These are phyloP conservation scores for Dissophora ornata DNA, from an alignment of 192 early-diverging fungal species.

Conservation along the genomic window DNA sequence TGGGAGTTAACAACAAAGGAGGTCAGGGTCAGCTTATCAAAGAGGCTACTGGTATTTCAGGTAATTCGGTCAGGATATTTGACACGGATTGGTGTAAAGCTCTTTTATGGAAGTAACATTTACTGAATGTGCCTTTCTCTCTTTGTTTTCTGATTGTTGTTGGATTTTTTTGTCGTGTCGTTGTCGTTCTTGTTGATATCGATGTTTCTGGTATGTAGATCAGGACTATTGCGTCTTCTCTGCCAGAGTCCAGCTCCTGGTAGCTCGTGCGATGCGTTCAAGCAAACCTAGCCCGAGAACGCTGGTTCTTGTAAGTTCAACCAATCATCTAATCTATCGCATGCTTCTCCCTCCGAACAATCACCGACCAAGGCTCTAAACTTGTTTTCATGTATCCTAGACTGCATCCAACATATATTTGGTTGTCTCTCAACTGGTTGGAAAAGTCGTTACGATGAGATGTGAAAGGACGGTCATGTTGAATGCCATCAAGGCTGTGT, in stretches of 20 bases:
- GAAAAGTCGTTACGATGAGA: constrained; percentile 62
- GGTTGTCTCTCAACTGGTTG: constrained; percentile 66
- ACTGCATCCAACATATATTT: constrained; percentile 70
- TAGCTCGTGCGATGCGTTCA: constrained; percentile 78
- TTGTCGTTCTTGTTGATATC: no score
- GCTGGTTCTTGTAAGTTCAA: constrained; percentile 73
- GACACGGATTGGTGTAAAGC: no score
- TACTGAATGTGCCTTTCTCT: no score
- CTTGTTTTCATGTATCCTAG: constrained; percentile 24
- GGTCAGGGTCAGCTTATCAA: constrained; percentile 61
- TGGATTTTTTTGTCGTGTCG: no score
- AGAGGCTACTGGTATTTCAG: constrained; percentile 57
- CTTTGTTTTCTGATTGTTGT: not conserved
- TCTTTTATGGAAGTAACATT: no score
- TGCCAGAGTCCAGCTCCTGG: constrained; percentile 66
- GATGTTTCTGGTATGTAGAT: no score
- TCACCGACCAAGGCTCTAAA: no score
- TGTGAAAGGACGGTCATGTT: constrained; percentile 67
- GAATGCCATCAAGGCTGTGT: constrained; percentile 65
- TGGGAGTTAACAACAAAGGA: constrained; percentile 68
- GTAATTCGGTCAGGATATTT: constrained; percentile 5
- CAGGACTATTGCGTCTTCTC: constrained; percentile 72
- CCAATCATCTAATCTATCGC: not conserved
- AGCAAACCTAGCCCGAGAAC: constrained; percentile 76
- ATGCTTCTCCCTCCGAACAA: not conserved